Evolutionary conservation across 2,329 filamentous ascomycete genomes (phyloP).

Genomic region (Corniculantispora saksenae): DNA sequence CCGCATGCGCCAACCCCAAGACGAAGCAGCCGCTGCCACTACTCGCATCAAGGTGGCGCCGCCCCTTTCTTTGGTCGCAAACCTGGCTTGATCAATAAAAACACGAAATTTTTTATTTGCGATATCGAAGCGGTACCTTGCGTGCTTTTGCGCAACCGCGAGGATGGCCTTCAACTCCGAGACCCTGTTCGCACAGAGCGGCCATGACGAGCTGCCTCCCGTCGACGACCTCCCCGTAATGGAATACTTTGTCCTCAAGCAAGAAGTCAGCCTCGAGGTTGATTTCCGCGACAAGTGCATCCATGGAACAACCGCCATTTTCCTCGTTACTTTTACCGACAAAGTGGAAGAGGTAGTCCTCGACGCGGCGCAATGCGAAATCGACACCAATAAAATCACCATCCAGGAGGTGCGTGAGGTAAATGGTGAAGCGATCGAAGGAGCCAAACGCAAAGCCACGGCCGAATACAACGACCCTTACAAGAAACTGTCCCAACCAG

Average conservation of each 20-base stretch:
- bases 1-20: conserved; percentile 6
- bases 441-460: conserved; percentile 42
- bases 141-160: neutral
- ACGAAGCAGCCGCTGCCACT: conserved; percentile 8
- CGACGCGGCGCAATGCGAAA: conserved; percentile 63
- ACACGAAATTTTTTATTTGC: neutral
- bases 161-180: conserved; percentile 4
- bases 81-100: neutral
- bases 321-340: conserved; percentile 65
- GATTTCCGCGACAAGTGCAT: conserved; percentile 77
- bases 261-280: conserved; percentile 86
- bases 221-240: conserved; percentile 38
- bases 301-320: conserved; percentile 78
- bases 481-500: conserved; percentile 61
- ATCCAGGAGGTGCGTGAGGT: conserved; percentile 45
- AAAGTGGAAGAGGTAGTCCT: conserved; percentile 60
- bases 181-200: conserved; percentile 32
- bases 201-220: conserved; percentile 35
- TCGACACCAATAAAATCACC: conserved; percentile 55
- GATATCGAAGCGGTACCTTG: neutral
- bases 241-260: conserved; percentile 66
- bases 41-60: conserved; percentile 5
- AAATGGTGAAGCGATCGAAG: conserved; percentile 37
- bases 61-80: neutral
- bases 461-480: conserved; percentile 65